A percentile compares a stretch with the other conserved stretches of the same genome.
Conservation (phyloP, 2,329 filamentous ascomycete species). For the Lasiodiplodia citricola region DNA sequence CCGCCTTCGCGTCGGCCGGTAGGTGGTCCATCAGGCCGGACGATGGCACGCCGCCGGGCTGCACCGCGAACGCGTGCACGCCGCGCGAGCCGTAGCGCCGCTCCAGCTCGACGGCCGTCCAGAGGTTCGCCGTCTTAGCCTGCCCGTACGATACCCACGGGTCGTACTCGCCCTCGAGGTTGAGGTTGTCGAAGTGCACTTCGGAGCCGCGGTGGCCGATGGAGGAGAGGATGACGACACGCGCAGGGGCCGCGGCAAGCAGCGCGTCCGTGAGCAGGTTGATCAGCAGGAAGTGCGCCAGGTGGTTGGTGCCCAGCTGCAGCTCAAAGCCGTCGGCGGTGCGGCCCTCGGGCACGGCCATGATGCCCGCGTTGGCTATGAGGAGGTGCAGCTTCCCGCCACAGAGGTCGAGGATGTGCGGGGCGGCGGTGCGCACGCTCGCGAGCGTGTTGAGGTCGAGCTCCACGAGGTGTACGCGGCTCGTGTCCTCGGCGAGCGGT, state of each 20-base stretch:
- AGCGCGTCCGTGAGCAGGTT: constrained; percentile 55
- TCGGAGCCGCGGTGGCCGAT: constrained; percentile 46
- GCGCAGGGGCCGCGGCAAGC: constrained; percentile 44
- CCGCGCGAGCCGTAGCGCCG: constrained; percentile 52
- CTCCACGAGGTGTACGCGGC: constrained; percentile 42
- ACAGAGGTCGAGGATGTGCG: constrained; percentile 31
- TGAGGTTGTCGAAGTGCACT: constrained; percentile 48
- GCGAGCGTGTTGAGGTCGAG: constrained; percentile 33
- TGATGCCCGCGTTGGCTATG: constrained; percentile 39
- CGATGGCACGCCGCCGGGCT: constrained; percentile 55
- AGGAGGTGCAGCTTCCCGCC: constrained; percentile 32
- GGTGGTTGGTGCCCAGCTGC: constrained; percentile 61
- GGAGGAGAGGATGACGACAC: constrained; percentile 55
- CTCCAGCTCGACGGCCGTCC: constrained; percentile 58
- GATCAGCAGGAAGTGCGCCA: constrained; percentile 61
- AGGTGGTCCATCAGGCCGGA: constrained; percentile 47
- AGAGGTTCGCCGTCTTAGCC: constrained; percentile 59
- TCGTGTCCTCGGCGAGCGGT: constrained; percentile 7
- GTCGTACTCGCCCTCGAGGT: constrained; percentile 46
- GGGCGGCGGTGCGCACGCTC: constrained; percentile 32
- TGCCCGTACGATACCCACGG: constrained; percentile 52
- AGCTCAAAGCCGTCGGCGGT: constrained; percentile 46
- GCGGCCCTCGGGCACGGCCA: constrained; percentile 34
- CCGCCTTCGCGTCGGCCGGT: constrained; percentile 58
- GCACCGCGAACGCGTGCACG: constrained; percentile 52